A percentile compares a stretch with the other conserved stretches of the same genome.
Conservation (phyloP, 495 filamentous ascomycete species). For the Evansstolkia leycettana region DNA sequence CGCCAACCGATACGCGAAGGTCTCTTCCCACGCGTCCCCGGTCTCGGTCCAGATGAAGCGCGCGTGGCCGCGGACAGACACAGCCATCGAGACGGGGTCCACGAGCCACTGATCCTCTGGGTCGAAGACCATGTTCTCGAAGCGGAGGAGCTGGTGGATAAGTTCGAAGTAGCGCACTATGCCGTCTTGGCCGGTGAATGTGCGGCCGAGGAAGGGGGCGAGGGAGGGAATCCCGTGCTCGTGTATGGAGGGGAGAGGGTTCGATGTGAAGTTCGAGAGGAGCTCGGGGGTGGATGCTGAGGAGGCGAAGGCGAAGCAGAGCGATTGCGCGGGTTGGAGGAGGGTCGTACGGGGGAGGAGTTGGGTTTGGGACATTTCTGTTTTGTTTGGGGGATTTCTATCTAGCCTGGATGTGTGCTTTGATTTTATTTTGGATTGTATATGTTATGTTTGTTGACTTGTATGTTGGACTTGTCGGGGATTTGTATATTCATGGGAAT, state of each 20-base stretch:
- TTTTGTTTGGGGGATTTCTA: too few species aligned
- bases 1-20: constrained; percentile 41
- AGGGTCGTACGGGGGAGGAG: constrained; percentile 18
- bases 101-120: constrained; percentile 34
- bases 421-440: too few species aligned
- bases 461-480: too few species aligned
- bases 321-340: constrained; percentile 26
- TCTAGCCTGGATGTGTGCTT: too few species aligned
- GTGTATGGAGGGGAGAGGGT: constrained; percentile 23
- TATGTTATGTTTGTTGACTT: too few species aligned
- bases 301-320: constrained; percentile 33
- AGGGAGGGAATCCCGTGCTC: constrained; percentile 50
- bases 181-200: constrained; percentile 36
- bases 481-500: too few species aligned
- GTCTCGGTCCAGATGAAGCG: constrained; percentile 38
- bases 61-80: constrained; percentile 36
- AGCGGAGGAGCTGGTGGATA: constrained; percentile 25
- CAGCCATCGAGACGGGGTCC: constrained; percentile 28
- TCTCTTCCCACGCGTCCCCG: constrained; percentile 44
- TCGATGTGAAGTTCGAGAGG: constrained; percentile 37
- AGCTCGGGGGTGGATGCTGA: constrained; percentile 15
- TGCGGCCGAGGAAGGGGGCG: constrained; percentile 48
- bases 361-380: too few species aligned
- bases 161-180: constrained; percentile 35
- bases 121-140: constrained; percentile 40